These are phyloP conservation scores for Salix arbutifolia DNA, from an alignment of 345 rosid genomes.

Conservation along the genomic window DNA sequence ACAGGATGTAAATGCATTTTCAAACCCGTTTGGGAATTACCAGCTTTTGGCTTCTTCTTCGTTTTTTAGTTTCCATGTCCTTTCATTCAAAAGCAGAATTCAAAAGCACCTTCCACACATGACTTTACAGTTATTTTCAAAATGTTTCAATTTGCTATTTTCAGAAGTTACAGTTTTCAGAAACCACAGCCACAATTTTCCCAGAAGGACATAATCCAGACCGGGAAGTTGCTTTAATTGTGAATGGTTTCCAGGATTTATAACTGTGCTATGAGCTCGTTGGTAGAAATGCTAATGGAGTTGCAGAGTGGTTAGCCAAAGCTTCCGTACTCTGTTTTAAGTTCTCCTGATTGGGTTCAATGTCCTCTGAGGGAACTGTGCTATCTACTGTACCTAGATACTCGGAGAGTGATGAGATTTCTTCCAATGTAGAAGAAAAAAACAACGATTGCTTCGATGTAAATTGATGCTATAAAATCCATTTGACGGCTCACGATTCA, in stretches of 20 bases:
- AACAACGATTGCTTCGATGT: neutral
- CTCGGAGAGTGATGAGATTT: neutral
- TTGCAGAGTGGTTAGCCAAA: neutral
- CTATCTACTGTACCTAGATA: neutral
- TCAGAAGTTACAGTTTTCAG: too few species aligned
- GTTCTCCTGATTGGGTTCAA: neutral
- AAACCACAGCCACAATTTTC: too few species aligned
- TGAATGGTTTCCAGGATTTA: neutral
- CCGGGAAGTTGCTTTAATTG: neutral
- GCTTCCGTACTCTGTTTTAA: neutral
- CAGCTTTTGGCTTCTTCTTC: too few species aligned
- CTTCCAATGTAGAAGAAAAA: neutral
- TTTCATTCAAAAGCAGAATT: too few species aligned
- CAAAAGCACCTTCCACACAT: too few species aligned
- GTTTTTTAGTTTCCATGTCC: too few species aligned
- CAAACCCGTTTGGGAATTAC: neutral
- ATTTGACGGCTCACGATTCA: neutral
- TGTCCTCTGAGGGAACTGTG: neutral
- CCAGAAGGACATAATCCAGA: neutral
- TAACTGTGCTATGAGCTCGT: neutral
- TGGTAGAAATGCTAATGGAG: neutral
- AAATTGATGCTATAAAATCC: neutral
- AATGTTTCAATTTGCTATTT: too few species aligned
- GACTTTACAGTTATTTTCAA: too few species aligned
- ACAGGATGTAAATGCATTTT: neutral